Base-by-base conservation (phyloP, 2,329 filamentous ascomycete genomes). In the Pleomassaria siparia region DNA sequence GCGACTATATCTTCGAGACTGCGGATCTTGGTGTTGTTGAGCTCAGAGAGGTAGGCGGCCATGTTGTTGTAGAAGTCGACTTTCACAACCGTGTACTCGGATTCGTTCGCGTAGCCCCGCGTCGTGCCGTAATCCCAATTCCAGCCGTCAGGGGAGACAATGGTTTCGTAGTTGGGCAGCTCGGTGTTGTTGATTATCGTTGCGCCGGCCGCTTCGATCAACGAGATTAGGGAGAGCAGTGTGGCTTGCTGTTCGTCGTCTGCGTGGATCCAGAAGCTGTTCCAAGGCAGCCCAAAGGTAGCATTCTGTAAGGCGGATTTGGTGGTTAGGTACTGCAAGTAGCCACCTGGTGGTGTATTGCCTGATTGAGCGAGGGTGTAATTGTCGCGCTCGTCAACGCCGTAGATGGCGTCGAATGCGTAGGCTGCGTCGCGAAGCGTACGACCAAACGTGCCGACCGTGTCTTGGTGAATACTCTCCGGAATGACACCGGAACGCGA, bases 31-130 rank as follows among this genome's bases (percentile, higher is more conserved):
- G 62, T 66, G 43, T 87, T 87, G 20, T 74, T 70, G 0, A 89
- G 74, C 54, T 84, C 79, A 0, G 80, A 74, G 0, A 89, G 79
- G 55, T 89, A 89, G 1, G 72, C 66, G 45, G 78, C 76, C 65
- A 89, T 80, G 66, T 86, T 80, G 68, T 85, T 81, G 58, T 86
- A 86, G 58, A 86, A 86, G 63, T 88, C 84, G 0, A 85, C 82
- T 66, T 88, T 89, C 54, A 90, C 76, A 40, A 86, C 82, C 0
- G 83, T 87, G 69, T 85, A 89, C 65, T 89, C 86, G 12, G 84
- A 88, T 68, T 89, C 82, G 50, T 89, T 88, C n/a, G 83, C 72
- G 58, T 74, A 83, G 2, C 84, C 84, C 3, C 84, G 79, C 1
- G 74, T 77, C 5, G 72, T 76, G 12, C 86, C 85, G 53, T 82